Percentiles rank a stretch among this genome's conserved stretches.
phyloP scores from a whole-genome alignment of 257 asterid species.

The Nicotiana tomentosiformis region DNA sequence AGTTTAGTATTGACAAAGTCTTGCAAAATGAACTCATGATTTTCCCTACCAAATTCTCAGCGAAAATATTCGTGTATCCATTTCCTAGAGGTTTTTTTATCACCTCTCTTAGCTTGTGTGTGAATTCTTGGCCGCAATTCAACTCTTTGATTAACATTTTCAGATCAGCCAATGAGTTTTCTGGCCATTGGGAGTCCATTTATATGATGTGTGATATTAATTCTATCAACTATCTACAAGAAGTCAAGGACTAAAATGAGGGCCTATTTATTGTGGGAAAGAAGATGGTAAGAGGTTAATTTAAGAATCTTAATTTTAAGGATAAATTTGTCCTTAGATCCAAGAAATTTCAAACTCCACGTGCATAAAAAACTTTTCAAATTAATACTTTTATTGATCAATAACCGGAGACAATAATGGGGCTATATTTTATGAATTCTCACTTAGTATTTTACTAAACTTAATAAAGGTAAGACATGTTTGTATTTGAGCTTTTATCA shows the following conservation, averaged over 20 bases:
- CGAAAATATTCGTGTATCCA: not conserved
- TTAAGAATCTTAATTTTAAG: too few relatives aligned
- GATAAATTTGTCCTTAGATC: not conserved
- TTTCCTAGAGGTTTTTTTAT: not conserved
- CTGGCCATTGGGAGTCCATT: not conserved
- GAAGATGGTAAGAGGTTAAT: not conserved
- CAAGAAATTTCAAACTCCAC: too few relatives aligned
- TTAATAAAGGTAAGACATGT: too few relatives aligned
- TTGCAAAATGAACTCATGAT: slow-evolving; percentile 31
- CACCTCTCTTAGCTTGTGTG: not conserved
- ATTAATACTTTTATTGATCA: too few relatives aligned
- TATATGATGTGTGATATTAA: too few relatives aligned
- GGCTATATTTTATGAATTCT: not conserved
- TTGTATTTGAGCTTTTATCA: too few relatives aligned
- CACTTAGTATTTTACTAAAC: too few relatives aligned
- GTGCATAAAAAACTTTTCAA: not conserved
- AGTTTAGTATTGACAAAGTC: slow-evolving; percentile 25
- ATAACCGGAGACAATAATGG: too few relatives aligned
- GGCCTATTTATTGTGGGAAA: not conserved
- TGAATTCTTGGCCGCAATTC: not conserved
- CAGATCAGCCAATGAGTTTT: not conserved
- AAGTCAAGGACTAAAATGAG: not conserved
- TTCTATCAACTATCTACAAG: too few relatives aligned
- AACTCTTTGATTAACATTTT: not conserved
- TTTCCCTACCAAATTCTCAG: slow-evolving; percentile 17